Percentiles rank a stretch among this genome's conserved stretches.
Conservation (phyloP, 2,329 filamentous ascomycete species). For the Cercospora citrullina region DNA sequence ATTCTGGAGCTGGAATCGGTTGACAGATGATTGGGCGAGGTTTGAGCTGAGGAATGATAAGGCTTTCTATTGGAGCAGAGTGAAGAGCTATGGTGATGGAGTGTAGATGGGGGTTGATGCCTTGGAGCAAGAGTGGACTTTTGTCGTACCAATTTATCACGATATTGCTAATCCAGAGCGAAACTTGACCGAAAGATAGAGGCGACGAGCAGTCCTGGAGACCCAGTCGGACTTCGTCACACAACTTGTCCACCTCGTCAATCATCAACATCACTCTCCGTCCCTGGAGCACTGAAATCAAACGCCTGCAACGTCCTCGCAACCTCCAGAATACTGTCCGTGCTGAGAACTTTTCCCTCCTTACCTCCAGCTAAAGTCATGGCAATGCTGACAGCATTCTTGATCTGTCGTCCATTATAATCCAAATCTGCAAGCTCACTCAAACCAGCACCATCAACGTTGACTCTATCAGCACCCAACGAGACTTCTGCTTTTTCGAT, state of each 20-base stretch:
- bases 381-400: slow-evolving; percentile 16
- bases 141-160: background rate
- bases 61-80: slow-evolving; percentile 62
- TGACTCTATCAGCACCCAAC: background rate
- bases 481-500: background rate
- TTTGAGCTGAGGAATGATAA: slow-evolving; percentile 67
- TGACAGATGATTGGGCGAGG: slow-evolving; percentile 88
- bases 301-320: slow-evolving; percentile 9
- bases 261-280: background rate
- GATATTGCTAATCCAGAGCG: background rate
- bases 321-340: slow-evolving; percentile 9
- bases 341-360: background rate
- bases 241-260: background rate
- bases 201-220: no score
- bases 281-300: background rate
- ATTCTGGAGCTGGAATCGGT: slow-evolving; percentile 85
- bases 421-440: background rate
- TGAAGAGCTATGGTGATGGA: slow-evolving; percentile 53
- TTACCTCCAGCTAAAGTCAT: slow-evolving; percentile 8
- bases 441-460: slow-evolving; percentile 2
- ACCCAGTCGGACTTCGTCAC: background rate
- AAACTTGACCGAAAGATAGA: background rate
- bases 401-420: slow-evolving; percentile 21
- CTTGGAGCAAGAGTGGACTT: background rate
- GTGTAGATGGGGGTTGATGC: background rate